Base-by-base conservation (phyloP, 306 rosid genomes). In the Rosa multiflora region DNA sequence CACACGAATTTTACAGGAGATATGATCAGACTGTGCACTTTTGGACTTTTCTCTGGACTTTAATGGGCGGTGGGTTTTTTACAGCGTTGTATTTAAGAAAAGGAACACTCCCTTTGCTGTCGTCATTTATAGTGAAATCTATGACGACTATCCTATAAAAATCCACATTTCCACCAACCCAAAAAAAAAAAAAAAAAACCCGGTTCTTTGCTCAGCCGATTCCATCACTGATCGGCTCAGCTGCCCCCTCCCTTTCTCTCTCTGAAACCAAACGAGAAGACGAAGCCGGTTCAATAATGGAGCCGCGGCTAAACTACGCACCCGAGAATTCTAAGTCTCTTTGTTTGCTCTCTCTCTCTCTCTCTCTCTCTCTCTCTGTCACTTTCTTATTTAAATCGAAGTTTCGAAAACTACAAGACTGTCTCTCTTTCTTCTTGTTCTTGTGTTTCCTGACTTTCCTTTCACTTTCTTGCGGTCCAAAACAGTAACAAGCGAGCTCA, bases 341-440 rank as follows among this genome's bases (percentile, higher is more conserved):
- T 2, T 32, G 0, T 32, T 32, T 32, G 37, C 37, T 32, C 37
- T 32, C 37, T 32, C 37, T 61, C 67, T 26, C 39, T 61, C 67
- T 59, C 64, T 56, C 29, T 8, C 5, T 61, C 18, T 26, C 40
- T 26, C 15, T 12, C 9, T 5, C 40, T n/a, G n/a, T 29, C 6
- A 2, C 6, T 32, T 32, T 63, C 18, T 13, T 63, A 63, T 32
- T 63, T 63, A 13, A 63, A 32, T 63, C 69, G 10, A 0, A 13
- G 20, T 63, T 63, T 63, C 69, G 42, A 13, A 63, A 63, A 63
- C 69, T 63, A 32, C 69, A 63, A 62, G 68, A 63, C 68, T 63
- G 32, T 29, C 42, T 29, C 42, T 63, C 13, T 63, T 32, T 32
- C 23, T 66, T 37, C 48, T 15, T 64, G 44, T 64, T 35, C 23